Conservation (phyloP, 2,329 filamentous ascomycete species). For the Botrytis squamosa region DNA sequence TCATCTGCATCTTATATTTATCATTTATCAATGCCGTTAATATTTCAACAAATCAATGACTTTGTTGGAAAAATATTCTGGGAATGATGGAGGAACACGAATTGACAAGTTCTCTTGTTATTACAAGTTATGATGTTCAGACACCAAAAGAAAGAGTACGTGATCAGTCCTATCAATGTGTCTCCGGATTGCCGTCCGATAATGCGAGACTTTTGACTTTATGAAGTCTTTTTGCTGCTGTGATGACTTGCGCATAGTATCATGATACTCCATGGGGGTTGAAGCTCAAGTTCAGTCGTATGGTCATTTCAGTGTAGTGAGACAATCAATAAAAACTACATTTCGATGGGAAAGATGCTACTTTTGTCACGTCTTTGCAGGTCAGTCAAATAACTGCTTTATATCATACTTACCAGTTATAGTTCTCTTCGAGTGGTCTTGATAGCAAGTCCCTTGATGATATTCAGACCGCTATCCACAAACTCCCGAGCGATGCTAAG, state of each 20-base stretch:
- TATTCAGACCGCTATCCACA: not conserved
- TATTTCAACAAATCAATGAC: not conserved
- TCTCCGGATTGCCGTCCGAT: not conserved
- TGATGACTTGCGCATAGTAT: not conserved
- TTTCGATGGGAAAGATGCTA: not conserved
- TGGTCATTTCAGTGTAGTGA: not conserved
- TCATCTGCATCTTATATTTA: not conserved
- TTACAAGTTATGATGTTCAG: not conserved
- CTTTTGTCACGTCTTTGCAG: not conserved
- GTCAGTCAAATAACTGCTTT: not conserved
- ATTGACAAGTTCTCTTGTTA: not conserved
- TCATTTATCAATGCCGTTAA: not conserved
- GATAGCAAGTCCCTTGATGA: not conserved
- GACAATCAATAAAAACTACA: not conserved
- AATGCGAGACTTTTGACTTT: not conserved
- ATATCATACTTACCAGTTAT: not conserved
- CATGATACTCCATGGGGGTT: not conserved
- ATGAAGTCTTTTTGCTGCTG: not conserved
- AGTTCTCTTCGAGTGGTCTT: not conserved
- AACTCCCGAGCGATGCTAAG: slow-evolving; percentile 7
- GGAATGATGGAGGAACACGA: not conserved
- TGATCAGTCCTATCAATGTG: not conserved
- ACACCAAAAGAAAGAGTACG: slow-evolving; percentile 6
- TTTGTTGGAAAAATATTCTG: not conserved
- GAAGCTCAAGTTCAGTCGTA: not conserved